Conservation (phyloP, 2,329 filamentous ascomycete species). For the Elsinoe australis region DNA sequence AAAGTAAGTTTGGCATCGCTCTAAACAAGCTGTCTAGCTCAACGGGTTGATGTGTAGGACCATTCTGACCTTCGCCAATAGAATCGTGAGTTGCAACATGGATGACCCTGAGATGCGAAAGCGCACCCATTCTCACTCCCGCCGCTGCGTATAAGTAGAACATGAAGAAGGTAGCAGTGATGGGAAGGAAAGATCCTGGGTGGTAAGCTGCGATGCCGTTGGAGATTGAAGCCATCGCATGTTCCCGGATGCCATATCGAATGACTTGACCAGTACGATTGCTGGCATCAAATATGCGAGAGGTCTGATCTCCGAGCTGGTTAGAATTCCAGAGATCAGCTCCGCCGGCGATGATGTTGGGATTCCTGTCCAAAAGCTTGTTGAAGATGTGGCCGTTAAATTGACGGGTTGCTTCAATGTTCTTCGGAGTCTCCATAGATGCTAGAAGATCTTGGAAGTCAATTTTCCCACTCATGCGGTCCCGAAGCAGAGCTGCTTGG, state of each 20-base stretch:
- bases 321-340: slow-evolving; percentile 25
- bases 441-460: not conserved
- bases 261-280: slow-evolving; percentile 25
- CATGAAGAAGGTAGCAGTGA: slow-evolving; percentile 57
- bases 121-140: slow-evolving; percentile 53
- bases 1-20: slow-evolving; percentile 55
- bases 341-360: slow-evolving; percentile 8
- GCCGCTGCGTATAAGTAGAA: slow-evolving; percentile 54
- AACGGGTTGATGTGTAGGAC: slow-evolving; percentile 56
- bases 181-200: slow-evolving; percentile 48
- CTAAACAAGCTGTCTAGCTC: slow-evolving; percentile 51
- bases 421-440: not conserved
- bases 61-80: slow-evolving; percentile 53
- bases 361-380: not conserved
- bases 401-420: slow-evolving; percentile 14
- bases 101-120: slow-evolving; percentile 49
- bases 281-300: slow-evolving; percentile 2
- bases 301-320: slow-evolving; percentile 17
- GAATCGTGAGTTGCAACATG: slow-evolving; percentile 56
- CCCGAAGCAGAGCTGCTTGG: slow-evolving; percentile 37
- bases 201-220: slow-evolving; percentile 54
- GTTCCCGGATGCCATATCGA: slow-evolving; percentile 33
- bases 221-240: slow-evolving; percentile 33
- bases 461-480: slow-evolving; percentile 14
- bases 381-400: slow-evolving; percentile 14